Evolutionary conservation across 1,284 basidiomycete genomes (phyloP), one percentile per base, ranked within the genome.

Genomic region (Ustilago hordei): DNA sequence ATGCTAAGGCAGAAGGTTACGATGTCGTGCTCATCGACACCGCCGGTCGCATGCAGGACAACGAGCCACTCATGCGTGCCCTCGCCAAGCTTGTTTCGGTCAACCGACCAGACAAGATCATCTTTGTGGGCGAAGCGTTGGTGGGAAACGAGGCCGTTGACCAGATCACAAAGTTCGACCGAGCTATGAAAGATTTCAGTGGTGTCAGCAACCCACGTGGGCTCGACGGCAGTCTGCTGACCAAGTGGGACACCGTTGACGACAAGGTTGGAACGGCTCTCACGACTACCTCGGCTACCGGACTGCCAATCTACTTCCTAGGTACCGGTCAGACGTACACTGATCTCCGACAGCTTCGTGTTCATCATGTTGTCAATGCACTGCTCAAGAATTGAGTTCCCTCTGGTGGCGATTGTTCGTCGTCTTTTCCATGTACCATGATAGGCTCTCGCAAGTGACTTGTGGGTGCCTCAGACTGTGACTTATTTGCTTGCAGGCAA

Each of bases 141-240:
- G 84, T 85, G 43, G 85, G 85, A 15, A 86, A 86, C 58, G 85
- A 86, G 75, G 85, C 85, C 2, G 83, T 85, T 3, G 83, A 84
- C 52, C 85, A 86, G 57, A 78, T 86, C 55, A 83, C 78, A 38
- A 82, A 82, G 47, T 86, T 86, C 45, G 78, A 86, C 61, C 66
- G 80, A 4, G 81, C 83, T 1, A 72, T 86, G 64, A 83, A 83
- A 64, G 84, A 86, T 56, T 85, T 83, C 66, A 82, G 81, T 55
- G 84, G 84, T 6, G 74, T 85, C 34, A 75, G 79, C 65, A 79
- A 80, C 48, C 82, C 83, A 28, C 71, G 80, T 11, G 85, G 84
- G 5, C 55, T 86, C 28, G 84, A 86, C 31, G 85, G 84, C 11
- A 84, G 84, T 64, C 66, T 86, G 54, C 60, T 86, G 23, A 86